phyloP scores from a whole-genome alignment of 306 rosid genomes.

The Trifolium dubium region DNA sequence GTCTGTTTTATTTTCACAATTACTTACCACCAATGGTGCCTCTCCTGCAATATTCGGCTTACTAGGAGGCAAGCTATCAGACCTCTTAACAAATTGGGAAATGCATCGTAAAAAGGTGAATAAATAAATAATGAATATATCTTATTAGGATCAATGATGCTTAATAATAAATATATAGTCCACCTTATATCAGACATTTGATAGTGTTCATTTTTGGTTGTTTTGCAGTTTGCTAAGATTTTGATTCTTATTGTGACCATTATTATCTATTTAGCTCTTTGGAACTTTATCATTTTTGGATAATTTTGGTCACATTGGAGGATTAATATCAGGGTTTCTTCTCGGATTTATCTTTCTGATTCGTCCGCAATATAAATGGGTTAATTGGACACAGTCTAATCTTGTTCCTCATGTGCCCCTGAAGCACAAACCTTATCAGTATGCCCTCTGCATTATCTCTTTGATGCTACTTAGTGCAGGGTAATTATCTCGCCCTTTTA shows the following conservation, averaged over 20 bases:
- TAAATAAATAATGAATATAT: not conserved
- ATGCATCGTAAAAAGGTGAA: constrained; percentile 75
- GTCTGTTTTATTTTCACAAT: no score
- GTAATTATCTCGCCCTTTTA: constrained; percentile 45
- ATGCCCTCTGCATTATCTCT: constrained; percentile 61
- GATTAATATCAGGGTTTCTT: constrained; percentile 77
- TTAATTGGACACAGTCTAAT: constrained; percentile 46
- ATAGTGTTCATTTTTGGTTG: not conserved
- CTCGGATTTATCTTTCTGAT: constrained; percentile 71
- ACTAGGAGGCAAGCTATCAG: no score
- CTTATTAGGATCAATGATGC: not conserved
- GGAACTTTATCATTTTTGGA: constrained; percentile 74
- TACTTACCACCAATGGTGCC: no score
- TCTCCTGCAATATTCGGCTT: no score
- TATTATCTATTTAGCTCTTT: constrained; percentile 61
- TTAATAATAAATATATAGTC: constrained; percentile 8
- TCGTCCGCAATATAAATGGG: constrained; percentile 71
- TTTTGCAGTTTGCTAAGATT: constrained; percentile 62
- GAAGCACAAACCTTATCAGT: constrained; percentile 70
- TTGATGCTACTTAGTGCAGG: constrained; percentile 55
- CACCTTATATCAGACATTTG: not conserved
- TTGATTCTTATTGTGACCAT: constrained; percentile 57
- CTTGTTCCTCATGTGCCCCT: not conserved
- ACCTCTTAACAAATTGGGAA: constrained; percentile 81
- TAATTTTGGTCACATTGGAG: constrained; percentile 87